A percentile compares a stretch with the other conserved stretches of the same genome.
These are phyloP conservation scores for Hanseniaspora clermontiae DNA, from an alignment of 805 yeast species.

Conservation along the genomic window DNA sequence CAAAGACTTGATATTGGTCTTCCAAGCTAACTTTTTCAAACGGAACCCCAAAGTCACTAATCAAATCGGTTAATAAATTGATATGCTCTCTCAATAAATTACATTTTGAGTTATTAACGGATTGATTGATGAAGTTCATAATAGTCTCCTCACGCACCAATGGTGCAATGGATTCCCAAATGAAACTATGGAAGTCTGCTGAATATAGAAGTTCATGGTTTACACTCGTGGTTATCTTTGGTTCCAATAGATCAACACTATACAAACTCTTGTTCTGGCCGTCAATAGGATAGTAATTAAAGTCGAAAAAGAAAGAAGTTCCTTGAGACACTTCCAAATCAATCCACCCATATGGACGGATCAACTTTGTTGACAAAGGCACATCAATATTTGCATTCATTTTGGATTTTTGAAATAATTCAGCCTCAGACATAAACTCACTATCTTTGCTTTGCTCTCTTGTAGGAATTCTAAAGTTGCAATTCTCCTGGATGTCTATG, in stretches of 20 bases:
- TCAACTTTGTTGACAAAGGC: constrained; percentile 3
- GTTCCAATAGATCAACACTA: constrained; percentile 34
- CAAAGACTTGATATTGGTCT: constrained; percentile 39
- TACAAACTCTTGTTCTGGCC: constrained; percentile 46
- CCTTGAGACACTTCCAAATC: constrained; percentile 51
- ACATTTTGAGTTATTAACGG: constrained; percentile 40
- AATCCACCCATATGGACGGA: constrained; percentile 81
- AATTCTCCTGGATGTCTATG: constrained; percentile 51
- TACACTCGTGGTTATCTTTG: constrained; percentile 68
- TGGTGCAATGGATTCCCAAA: constrained; percentile 55
- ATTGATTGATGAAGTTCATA: constrained; percentile 49
- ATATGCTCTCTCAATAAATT: constrained; percentile 76
- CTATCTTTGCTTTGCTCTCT: constrained; percentile 72
- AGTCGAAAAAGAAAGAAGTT: constrained; percentile 36
- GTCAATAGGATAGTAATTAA: constrained; percentile 42
- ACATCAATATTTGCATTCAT: constrained; percentile 22
- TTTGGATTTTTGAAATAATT: constrained; percentile 25
- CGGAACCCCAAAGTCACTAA: constrained; percentile 62
- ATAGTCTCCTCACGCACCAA: constrained; percentile 71
- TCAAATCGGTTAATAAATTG: constrained; percentile 54
- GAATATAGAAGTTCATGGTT: constrained; percentile 71
- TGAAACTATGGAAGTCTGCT: constrained; percentile 45
- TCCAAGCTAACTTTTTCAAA: constrained; percentile 27
- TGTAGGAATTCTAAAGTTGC: constrained; percentile 63
- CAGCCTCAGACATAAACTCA: constrained; percentile 24